A percentile compares a stretch with the other conserved stretches of the same genome.
These are phyloP conservation scores for Beauveria australis DNA, from an alignment of 2,329 filamentous ascomycete species.

Conservation along the genomic window DNA sequence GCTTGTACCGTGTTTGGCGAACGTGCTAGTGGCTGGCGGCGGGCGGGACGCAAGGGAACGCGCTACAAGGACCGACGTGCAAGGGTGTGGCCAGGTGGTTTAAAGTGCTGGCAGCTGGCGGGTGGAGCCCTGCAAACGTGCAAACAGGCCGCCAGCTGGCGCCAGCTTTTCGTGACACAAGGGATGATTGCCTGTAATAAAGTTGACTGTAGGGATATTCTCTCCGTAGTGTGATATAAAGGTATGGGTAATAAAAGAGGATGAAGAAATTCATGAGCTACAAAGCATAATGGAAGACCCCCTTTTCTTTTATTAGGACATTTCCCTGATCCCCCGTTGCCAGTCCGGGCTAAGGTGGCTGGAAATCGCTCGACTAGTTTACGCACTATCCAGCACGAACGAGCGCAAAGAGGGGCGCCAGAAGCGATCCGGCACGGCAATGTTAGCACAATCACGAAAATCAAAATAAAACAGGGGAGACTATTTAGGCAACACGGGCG, in stretches of 20 bases:
- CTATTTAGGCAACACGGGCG: neutral
- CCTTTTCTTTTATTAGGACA: too few species aligned
- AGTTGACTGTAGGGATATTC: too few species aligned
- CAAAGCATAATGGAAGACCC: too few species aligned
- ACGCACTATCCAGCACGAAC: too few species aligned
- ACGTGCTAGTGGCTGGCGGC: neutral
- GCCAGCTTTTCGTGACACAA: neutral
- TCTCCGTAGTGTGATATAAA: too few species aligned
- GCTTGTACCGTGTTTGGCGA: neutral
- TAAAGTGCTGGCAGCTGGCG: slow-evolving; percentile 7
- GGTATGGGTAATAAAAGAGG: too few species aligned
- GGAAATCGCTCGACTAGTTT: too few species aligned
- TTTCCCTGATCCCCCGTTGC: too few species aligned
- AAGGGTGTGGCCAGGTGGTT: neutral
- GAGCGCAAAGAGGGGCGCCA: neutral
- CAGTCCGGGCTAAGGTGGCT: too few species aligned
- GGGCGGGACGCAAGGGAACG: neutral
- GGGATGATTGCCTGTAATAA: too few species aligned
- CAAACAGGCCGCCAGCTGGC: neutral
- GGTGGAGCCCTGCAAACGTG: neutral
- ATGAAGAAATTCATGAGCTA: too few species aligned
- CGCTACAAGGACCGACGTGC: neutral
- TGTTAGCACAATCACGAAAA: neutral
- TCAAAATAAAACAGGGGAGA: neutral
- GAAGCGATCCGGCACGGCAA: neutral